Evolutionary conservation across 257 asterid species (phyloP), one percentile per base, ranked within the genome.

Genomic region (Gentiana macrophylla): DNA sequence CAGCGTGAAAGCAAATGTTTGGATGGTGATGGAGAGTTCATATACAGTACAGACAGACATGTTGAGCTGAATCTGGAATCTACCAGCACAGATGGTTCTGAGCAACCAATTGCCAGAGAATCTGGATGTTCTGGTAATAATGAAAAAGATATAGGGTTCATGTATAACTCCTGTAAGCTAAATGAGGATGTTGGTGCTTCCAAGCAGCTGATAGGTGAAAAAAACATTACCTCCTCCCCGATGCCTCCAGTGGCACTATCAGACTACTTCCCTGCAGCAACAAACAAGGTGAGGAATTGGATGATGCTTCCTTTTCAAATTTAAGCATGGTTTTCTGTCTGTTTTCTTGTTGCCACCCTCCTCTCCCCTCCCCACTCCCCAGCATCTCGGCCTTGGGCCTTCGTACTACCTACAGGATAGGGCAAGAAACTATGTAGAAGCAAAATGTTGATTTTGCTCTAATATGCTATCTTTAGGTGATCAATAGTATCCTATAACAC

Each of bases 241-340:
- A 72, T 66, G 70, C 81, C 86, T n/a, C 58, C 78, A 73, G 54
- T 63, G 60, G 86, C 72, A 61, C 57, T 94, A 47, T 70, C 80
- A 55, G 71, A 71, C 60, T 74, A 69, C 73, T 81, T 77, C 58
- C 86, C 90, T 55, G 60, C 63, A 59, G 61, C 35, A 32, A 45
- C 74, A 44, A 61, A 60, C 37, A 61, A 70, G 74, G 80, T 70
- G 64, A 48, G 50, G 50, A 41, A 45, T 15, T 24, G 13, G 12
- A 11, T 32, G 1, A 6, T 49, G 8, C 6, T 47, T 5, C 57
- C 52, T 57, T 35, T 50, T 15, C 44, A 36, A 49, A 46, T 8
- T 2, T 48, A 24, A 4, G 7, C 12, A 37, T 15, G 46, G 8
- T 41, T 41, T 5, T 2, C 6, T 5, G 46, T 41, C 6, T 41